Conservation (phyloP, 2,329 filamentous ascomycete genomes). For the Pseudocercospora macadamiae region DNA sequence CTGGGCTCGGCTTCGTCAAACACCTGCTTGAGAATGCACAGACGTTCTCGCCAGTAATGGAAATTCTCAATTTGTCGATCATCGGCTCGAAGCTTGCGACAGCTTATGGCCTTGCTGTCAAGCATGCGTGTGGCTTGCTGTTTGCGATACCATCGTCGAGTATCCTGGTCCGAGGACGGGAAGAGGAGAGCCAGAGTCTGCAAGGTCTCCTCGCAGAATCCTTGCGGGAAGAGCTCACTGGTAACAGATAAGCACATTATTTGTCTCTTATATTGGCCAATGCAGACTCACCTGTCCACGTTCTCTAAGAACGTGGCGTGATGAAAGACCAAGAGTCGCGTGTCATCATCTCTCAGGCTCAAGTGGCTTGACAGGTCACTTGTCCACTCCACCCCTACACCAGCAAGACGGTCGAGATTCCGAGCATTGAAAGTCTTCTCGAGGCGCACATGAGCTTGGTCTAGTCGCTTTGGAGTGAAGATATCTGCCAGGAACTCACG, state of each 20-base stretch:
- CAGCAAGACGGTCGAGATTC: constrained; percentile 34
- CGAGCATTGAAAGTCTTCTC: constrained; percentile 15
- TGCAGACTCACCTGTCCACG: constrained; percentile 26
- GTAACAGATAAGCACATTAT: not conserved
- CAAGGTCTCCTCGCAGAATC: constrained; percentile 43
- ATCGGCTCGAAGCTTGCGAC: constrained; percentile 39
- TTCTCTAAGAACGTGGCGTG: constrained; percentile 44
- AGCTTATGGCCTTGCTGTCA: constrained; percentile 33
- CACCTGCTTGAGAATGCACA: constrained; percentile 48
- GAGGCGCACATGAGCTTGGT: constrained; percentile 5
- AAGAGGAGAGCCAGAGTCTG: constrained; percentile 44
- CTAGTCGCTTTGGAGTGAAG: constrained; percentile 1
- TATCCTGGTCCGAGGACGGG: constrained; percentile 28
- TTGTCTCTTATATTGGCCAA: no score
- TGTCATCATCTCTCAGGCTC: constrained; percentile 41
- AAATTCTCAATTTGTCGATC: constrained; percentile 41
- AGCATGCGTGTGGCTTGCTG: constrained; percentile 27
- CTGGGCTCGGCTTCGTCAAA: constrained; percentile 45
- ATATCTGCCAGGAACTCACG: constrained; percentile 5
- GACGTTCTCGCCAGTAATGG: constrained; percentile 47
- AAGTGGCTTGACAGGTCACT: constrained; percentile 49
- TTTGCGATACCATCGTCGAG: constrained; percentile 30
- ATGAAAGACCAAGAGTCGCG: constrained; percentile 45
- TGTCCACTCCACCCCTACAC: constrained; percentile 43
- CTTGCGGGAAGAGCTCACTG: constrained; percentile 36